phyloP scores from a whole-genome alignment of 805 yeast species.

The Gaillardinia entomophila region DNA sequence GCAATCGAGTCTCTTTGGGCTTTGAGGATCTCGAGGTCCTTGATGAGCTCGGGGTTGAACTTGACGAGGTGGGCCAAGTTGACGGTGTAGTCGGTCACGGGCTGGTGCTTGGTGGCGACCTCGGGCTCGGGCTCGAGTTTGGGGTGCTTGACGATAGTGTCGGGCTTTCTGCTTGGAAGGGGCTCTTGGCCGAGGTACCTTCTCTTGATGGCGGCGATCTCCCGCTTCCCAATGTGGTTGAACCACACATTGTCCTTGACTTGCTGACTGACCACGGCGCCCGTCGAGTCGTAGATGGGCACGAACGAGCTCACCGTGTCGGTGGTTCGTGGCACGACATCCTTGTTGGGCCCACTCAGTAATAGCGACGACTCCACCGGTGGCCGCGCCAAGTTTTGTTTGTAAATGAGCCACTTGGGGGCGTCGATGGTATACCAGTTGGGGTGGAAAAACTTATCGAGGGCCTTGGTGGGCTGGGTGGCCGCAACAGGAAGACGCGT shows the following conservation, averaged over 20 bases:
- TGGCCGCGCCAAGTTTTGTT: slow-evolving; percentile 17
- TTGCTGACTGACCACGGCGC: slow-evolving; percentile 24
- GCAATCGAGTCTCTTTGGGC: slow-evolving; percentile 15
- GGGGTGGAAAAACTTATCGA: slow-evolving; percentile 38
- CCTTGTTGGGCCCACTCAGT: slow-evolving; percentile 13
- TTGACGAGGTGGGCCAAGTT: slow-evolving; percentile 25
- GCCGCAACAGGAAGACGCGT: slow-evolving; percentile 28
- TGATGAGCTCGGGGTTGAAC: slow-evolving; percentile 30
- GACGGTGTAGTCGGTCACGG: slow-evolving; percentile 9
- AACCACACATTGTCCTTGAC: slow-evolving; percentile 33
- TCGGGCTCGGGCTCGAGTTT: slow-evolving; percentile 3
- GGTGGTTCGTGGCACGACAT: slow-evolving; percentile 13
- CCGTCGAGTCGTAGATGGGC: slow-evolving; percentile 29
- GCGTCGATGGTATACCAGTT: slow-evolving; percentile 39
- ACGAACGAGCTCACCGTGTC: slow-evolving; percentile 30
- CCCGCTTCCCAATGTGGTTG: slow-evolving; percentile 30
- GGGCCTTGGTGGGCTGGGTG: slow-evolving; percentile 26
- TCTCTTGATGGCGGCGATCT: slow-evolving; percentile 21
- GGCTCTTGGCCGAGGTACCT: slow-evolving; percentile 6
- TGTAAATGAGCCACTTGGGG: slow-evolving; percentile 39
- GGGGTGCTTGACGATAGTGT: background rate
- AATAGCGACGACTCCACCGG: slow-evolving; percentile 22
- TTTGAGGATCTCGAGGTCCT: slow-evolving; percentile 18
- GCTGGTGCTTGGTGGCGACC: slow-evolving; percentile 1
- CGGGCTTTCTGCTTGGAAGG: slow-evolving; percentile 3